Percentiles rank a stretch among this genome's conserved stretches.
Evolutionary conservation across 208 protist species (phyloP).

Genomic region (Leishmania tropica): DNA sequence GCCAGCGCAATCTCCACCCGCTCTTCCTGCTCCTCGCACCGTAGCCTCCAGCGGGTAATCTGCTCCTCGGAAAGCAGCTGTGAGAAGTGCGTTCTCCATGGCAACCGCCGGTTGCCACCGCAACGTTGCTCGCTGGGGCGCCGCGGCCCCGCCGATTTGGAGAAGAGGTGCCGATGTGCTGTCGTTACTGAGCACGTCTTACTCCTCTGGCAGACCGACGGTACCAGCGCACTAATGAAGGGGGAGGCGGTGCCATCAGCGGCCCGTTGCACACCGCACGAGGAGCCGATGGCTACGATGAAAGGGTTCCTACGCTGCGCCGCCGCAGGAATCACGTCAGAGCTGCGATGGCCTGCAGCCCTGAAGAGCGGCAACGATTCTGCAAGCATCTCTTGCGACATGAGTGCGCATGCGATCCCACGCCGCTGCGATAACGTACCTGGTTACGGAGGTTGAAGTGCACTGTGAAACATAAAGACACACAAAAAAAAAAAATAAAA

Average conservation of each 20-base stretch:
- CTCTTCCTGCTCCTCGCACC: slow-evolving; percentile 22
- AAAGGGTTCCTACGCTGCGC: background rate
- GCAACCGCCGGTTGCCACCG: background rate
- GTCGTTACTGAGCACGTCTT: background rate
- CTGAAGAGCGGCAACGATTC: slow-evolving; percentile 20
- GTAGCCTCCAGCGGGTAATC: slow-evolving; percentile 19
- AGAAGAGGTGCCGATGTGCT: background rate
- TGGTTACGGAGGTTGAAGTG: background rate
- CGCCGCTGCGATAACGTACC: background rate
- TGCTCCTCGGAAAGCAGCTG: slow-evolving; percentile 25
- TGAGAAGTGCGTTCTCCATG: background rate
- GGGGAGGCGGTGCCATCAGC: background rate
- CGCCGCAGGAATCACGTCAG: slow-evolving; percentile 1
- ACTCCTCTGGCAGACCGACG: background rate
- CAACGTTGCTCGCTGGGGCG: background rate
- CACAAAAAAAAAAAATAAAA: slow-evolving; percentile 14
- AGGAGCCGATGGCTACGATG: slow-evolving; percentile 18
- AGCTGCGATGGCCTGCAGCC: background rate
- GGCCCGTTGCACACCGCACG: slow-evolving; percentile 11
- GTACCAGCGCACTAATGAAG: background rate
- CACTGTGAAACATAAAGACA: slow-evolving; percentile 12
- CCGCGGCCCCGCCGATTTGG: background rate
- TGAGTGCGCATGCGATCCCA: slow-evolving; percentile 4
- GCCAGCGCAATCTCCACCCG: slow-evolving; percentile 23
- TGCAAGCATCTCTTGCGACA: slow-evolving; percentile 12